These are phyloP conservation scores for Globisporangium cylindrosporum DNA, from an alignment of 352 stramenopile genomes.

Conservation along the genomic window DNA sequence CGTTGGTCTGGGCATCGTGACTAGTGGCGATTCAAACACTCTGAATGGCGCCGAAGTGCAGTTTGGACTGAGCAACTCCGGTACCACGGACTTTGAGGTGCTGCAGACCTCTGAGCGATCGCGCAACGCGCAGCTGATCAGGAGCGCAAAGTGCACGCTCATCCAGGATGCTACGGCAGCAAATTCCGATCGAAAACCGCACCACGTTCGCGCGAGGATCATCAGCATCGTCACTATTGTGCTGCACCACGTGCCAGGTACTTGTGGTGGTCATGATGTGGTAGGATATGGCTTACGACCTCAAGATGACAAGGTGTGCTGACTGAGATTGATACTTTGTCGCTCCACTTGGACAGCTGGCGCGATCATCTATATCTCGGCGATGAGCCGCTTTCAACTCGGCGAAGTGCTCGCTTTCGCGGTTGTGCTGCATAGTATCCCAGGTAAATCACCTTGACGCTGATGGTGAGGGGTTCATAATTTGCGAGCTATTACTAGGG, in stretches of 20 bases:
- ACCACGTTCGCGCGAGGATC: not conserved
- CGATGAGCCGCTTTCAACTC: not conserved
- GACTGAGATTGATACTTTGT: not conserved
- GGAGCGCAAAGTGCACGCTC: not conserved
- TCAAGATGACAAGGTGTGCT: not conserved
- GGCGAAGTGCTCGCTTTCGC: conserved; percentile 4
- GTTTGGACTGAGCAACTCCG: not conserved
- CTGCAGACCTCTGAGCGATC: conserved; percentile 2
- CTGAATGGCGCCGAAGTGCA: not conserved
- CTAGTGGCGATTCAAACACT: not conserved
- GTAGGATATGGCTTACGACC: not conserved
- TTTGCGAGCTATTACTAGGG: not conserved
- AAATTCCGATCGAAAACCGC: not conserved
- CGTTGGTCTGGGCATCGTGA: not conserved
- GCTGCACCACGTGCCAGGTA: conserved; percentile 5
- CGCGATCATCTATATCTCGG: conserved; percentile 1
- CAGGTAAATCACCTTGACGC: not conserved
- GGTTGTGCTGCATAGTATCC: conserved; percentile 3
- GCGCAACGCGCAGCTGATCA: not conserved
- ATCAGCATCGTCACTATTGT: not conserved
- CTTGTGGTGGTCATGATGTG: not conserved
- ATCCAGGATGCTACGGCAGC: not conserved
- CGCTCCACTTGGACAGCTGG: not conserved
- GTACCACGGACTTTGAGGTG: not conserved
- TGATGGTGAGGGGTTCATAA: not conserved